A percentile compares a stretch with the other conserved stretches of the same genome.
Evolutionary conservation across 129 eudicot species (phyloP).

Genomic region (Deinandra increscens): DNA sequence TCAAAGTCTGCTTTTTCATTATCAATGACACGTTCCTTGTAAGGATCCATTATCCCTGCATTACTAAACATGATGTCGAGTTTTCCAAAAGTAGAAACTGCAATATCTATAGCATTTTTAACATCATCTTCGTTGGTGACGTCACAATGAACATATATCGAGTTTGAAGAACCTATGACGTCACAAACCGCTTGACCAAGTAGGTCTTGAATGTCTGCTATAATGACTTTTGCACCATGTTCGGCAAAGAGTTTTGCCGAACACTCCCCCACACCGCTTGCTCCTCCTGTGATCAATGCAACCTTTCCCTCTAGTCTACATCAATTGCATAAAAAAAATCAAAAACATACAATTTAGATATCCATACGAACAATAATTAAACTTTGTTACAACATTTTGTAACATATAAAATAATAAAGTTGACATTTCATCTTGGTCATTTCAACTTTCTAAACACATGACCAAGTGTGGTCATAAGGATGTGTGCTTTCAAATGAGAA

Average conservation of each 20-base stretch:
- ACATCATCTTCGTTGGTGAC: conserved; percentile 53
- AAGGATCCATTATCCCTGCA: conserved; percentile 37
- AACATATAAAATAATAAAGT: too few relatives aligned
- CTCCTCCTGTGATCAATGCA: conserved; percentile 51
- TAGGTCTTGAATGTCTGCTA: conserved; percentile 59
- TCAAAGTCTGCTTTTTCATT: conserved; percentile 30
- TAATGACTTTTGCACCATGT: conserved; percentile 54
- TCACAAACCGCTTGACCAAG: conserved; percentile 42
- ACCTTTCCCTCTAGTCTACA: conserved; percentile 54
- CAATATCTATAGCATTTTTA: conserved; percentile 34
- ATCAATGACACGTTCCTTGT: conserved; percentile 34
- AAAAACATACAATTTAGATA: too few relatives aligned
- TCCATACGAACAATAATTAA: too few relatives aligned
- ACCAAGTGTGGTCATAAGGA: too few relatives aligned
- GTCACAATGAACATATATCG: conserved; percentile 48
- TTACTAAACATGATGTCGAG: conserved; percentile 60
- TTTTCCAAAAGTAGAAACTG: conserved; percentile 47
- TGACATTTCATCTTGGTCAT: too few relatives aligned
- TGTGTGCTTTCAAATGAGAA: too few relatives aligned
- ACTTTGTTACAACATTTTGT: too few relatives aligned
- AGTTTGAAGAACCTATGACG: conserved; percentile 33
- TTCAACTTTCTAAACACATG: too few relatives aligned
- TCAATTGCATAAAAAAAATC: too few relatives aligned
- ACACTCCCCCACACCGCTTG: conserved; percentile 53
- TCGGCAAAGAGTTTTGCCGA: conserved; percentile 41